Evolutionary conservation across 2,329 filamentous ascomycete genomes (phyloP), one percentile per base, ranked within the genome.

Genomic region (Orbilia brochopaga): DNA sequence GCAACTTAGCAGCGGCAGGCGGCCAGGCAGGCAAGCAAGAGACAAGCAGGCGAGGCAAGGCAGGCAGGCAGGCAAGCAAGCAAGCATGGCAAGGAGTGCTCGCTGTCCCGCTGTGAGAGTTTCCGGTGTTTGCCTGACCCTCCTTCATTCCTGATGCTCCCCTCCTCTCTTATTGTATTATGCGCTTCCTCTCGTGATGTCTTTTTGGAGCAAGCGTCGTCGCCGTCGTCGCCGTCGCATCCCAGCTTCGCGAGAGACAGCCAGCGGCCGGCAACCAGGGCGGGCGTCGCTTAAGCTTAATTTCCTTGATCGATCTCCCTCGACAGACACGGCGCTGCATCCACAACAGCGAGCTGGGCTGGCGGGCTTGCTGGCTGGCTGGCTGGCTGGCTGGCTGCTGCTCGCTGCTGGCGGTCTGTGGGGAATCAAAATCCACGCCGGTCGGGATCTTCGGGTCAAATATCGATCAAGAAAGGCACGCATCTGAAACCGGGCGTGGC

Each of bases 381-480:
- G 40, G 44, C 27, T 32, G 13, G 37, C 11, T 13, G 37, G 37
- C 37, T 4, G 37, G 37, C 37, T 32, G 27, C 27, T 32, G 3
- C 27, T 32, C 4, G 27, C 27, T 32, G 44, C 15, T 48, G 44
- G 44, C 44, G 19, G 40, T 8, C 44, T 48, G 44, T 48, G 44
- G 44, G 44, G 44, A 48, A 48, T 23, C 5, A 19, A 23, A 19
- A 32, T 3, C 4, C 27, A 3, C 11, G 8, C 44, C 21, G 44
- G 44, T 23, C 50, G 50, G 50, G 50, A 53, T 53, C 24, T 53
- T 53, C 50, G 50, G 50, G 50, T 53, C 50, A 53, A 53, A 48
- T 48, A 48, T 48, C 44, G 23, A 53, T 35, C 50, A 53, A 23
- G 19, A 53, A 35, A 32, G 50, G 30, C 50, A 30, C 24, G 50